Percentiles rank a stretch among this genome's conserved stretches.
Conservation (phyloP, 257 asterid species). For the Solanum piurae region DNA sequence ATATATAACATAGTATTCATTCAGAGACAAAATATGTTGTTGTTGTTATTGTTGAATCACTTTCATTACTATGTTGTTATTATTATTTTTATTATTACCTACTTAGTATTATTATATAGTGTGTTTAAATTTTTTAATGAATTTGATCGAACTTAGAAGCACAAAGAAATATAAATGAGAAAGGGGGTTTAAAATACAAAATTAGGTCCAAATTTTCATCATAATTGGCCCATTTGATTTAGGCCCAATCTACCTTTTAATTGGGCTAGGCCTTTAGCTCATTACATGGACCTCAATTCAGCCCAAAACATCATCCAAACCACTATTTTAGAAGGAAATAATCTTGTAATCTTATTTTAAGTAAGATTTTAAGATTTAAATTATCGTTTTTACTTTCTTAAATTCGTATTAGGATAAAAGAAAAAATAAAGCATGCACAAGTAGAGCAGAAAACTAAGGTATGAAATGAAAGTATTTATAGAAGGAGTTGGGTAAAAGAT, state of each 20-base stretch:
- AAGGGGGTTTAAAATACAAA: not conserved
- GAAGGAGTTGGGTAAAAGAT: no score
- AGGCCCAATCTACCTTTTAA: not conserved
- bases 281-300: not conserved
- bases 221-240: not conserved
- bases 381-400: not conserved
- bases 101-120: no score
- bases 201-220: not conserved
- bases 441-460: no score
- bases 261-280: no score
- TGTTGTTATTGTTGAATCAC: not conserved
- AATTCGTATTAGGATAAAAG: not conserved
- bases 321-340: no score
- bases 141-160: not conserved
- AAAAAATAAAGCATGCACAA: not conserved
- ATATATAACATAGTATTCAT: not conserved
- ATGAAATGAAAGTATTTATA: no score
- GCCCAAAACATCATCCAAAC: not conserved
- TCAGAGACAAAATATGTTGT: not conserved
- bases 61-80: not conserved
- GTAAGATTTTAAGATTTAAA: no score
- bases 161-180: not conserved
- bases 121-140: not conserved
- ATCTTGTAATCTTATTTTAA: no score
- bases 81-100: not conserved